Evolutionary conservation across 345 rosid genomes (phyloP), one percentile per base, ranked within the genome.

Genomic region (Eucalyptus fibrosa): DNA sequence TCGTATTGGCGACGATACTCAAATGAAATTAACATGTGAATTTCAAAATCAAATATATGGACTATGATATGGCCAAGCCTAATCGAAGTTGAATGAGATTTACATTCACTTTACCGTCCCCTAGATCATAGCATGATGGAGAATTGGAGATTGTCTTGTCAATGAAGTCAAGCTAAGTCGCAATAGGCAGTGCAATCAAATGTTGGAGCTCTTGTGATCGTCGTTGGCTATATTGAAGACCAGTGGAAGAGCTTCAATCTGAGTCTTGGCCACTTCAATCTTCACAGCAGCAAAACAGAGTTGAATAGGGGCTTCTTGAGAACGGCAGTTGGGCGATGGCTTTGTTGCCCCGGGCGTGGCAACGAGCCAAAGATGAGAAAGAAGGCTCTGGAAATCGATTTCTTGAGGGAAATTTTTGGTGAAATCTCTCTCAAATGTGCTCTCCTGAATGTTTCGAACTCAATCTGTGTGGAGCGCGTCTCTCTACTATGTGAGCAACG

Each of bases 1-100:
- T 23, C 12, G 12, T 56, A 23, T 21, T 23, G 1, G 28, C 9
- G 0, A 56, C 12, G 28, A 56, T 9, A 9, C 0, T 23, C 5
- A 9, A 8, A 56, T 9, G 60, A 56, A 56, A 56, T 2, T 21
- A 56, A 23, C 28, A 56, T 23, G 28, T 56, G 62, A 56, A 56
- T 10, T 21, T 23, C 3, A 56, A 1, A 9, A 24, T 56, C 30
- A 56, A 56, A 23, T 9, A 56, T 23, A 9, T 56, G 62, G 13
- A 56, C 62, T 56, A 2, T 56, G 5, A 56, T 24, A 23, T 56
- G 28, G 12, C 13, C 62, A 24, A 56, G 12, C 62, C 62, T 23
- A 24, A 9, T 56, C 0, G 62, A 56, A 56, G 1, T 56, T 56
- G 5, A 56, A 23, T 6, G 0, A 23, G 62, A 23, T 2, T 56